A percentile compares a stretch with the other conserved stretches of the same genome.
phyloP scores from a whole-genome alignment of 2,329 filamentous ascomycete genomes.

The Dendryphion nanum region DNA sequence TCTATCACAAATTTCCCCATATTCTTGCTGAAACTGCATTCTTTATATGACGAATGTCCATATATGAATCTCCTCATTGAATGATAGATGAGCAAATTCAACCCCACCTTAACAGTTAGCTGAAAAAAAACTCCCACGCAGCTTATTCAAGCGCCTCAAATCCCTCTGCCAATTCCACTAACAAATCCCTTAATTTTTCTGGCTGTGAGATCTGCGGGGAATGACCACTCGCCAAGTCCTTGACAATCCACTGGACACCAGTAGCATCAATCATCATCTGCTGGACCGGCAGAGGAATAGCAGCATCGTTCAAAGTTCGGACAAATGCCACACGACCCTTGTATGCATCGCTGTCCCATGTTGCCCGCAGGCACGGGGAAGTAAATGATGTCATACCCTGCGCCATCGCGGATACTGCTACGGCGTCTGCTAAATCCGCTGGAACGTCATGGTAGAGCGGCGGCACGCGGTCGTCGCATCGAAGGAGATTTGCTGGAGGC shows the following conservation, averaged over 20 bases:
- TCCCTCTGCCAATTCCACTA: slow-evolving; percentile 14
- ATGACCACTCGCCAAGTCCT: slow-evolving; percentile 33
- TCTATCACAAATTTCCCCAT: too few relatives aligned
- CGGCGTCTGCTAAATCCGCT: slow-evolving; percentile 7
- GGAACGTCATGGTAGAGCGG: slow-evolving; percentile 15
- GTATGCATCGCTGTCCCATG: slow-evolving; percentile 14
- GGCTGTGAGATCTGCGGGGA: slow-evolving; percentile 40
- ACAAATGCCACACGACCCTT: slow-evolving; percentile 16
- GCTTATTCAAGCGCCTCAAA: too few relatives aligned
- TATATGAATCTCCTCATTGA: too few relatives aligned
- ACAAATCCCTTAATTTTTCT: slow-evolving; percentile 21
- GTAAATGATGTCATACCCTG: slow-evolving; percentile 17
- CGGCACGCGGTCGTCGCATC: slow-evolving; percentile 18
- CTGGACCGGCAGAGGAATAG: slow-evolving; percentile 25
- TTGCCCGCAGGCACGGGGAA: slow-evolving; percentile 12
- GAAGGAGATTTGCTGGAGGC: slow-evolving; percentile 12
- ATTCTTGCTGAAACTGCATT: too few relatives aligned
- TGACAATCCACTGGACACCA: slow-evolving; percentile 24
- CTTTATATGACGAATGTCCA: too few relatives aligned
- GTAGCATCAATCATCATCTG: slow-evolving; percentile 24
- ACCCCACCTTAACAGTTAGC: too few relatives aligned
- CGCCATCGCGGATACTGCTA: slow-evolving; percentile 14
- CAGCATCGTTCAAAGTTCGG: slow-evolving; percentile 21
- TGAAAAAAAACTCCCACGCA: too few relatives aligned
- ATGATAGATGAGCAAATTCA: too few relatives aligned